These are phyloP conservation scores for Striga hermonthica DNA, from an alignment of 305 asterid genomes.

Conservation along the genomic window DNA sequence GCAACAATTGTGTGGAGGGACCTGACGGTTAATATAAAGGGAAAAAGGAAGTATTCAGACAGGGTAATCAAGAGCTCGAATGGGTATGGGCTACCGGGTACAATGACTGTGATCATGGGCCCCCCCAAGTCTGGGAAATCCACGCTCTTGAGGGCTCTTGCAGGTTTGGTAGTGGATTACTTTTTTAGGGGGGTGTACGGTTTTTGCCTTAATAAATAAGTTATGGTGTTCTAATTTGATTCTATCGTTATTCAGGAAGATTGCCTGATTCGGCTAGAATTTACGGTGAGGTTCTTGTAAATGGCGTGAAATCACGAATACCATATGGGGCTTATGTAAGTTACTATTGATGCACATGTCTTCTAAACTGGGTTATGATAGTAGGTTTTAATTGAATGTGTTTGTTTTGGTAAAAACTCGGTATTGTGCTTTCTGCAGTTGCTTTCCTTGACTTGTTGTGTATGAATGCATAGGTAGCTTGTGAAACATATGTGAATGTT, in stretches of 20 bases:
- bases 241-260: constrained; percentile 52
- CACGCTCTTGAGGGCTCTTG: constrained; percentile 86
- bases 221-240: constrained; percentile 21
- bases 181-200: constrained; percentile 1
- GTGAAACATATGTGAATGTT: too few relatives aligned
- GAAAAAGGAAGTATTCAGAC: constrained; percentile 86
- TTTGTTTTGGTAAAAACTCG: too few relatives aligned
- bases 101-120: constrained; percentile 98
- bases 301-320: constrained; percentile 66
- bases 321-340: constrained; percentile 91
- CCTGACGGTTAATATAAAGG: constrained; percentile 88
- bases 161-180: constrained; percentile 52
- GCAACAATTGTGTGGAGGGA: constrained; percentile 95
- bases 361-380: constrained; percentile 18
- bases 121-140: constrained; percentile 99
- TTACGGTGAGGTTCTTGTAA: constrained; percentile 86
- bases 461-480: too few relatives aligned
- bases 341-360: constrained; percentile 29
- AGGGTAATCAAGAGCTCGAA: constrained; percentile 88
- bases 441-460: too few relatives aligned
- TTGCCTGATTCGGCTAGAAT: constrained; percentile 74
- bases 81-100: constrained; percentile 92
- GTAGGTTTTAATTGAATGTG: constrained; percentile 1
- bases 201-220: constrained; percentile 18
- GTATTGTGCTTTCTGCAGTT: too few relatives aligned